These are phyloP conservation scores for Podila epicladia DNA, from an alignment of 192 early-diverging fungal genomes.

Conservation along the genomic window DNA sequence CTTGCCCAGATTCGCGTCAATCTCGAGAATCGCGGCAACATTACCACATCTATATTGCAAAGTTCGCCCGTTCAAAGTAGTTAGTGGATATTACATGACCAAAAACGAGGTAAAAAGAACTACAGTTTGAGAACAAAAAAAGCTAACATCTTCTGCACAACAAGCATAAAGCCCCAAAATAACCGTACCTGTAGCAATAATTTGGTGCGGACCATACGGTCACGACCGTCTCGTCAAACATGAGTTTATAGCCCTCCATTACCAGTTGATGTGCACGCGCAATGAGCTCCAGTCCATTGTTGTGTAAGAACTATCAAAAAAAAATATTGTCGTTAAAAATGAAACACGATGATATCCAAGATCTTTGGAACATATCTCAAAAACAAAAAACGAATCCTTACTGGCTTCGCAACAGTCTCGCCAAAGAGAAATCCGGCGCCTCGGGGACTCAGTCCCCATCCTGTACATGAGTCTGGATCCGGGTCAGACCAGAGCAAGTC, in stretches of 20 bases:
- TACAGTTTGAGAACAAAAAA: background rate
- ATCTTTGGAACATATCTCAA: no score
- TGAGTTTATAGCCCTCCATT: slow-evolving; percentile 96
- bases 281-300: slow-evolving; percentile 88
- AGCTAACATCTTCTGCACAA: no score
- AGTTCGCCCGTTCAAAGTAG: background rate
- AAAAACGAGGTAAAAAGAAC: slow-evolving; percentile 6
- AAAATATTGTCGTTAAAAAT: background rate
- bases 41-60: slow-evolving; percentile 83
- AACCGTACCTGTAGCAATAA: slow-evolving; percentile 90
- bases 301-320: slow-evolving; percentile 69
- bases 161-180: background rate
- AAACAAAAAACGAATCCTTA: slow-evolving; percentile 32
- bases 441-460: slow-evolving; percentile 96
- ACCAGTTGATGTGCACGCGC: slow-evolving; percentile 97
- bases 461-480: slow-evolving; percentile 67
- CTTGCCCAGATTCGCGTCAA: slow-evolving; percentile 88
- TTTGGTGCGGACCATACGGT: slow-evolving; percentile 99
- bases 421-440: slow-evolving; percentile 99
- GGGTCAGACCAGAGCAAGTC: slow-evolving; percentile 99
- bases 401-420: slow-evolving; percentile 83
- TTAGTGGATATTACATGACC: background rate
- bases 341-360: no score
- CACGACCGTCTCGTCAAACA: slow-evolving; percentile 96
- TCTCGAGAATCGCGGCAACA: slow-evolving; percentile 95